Evolutionary conservation across 139 green algal species (phyloP).

Genomic region (Chlorella ohadii): DNA sequence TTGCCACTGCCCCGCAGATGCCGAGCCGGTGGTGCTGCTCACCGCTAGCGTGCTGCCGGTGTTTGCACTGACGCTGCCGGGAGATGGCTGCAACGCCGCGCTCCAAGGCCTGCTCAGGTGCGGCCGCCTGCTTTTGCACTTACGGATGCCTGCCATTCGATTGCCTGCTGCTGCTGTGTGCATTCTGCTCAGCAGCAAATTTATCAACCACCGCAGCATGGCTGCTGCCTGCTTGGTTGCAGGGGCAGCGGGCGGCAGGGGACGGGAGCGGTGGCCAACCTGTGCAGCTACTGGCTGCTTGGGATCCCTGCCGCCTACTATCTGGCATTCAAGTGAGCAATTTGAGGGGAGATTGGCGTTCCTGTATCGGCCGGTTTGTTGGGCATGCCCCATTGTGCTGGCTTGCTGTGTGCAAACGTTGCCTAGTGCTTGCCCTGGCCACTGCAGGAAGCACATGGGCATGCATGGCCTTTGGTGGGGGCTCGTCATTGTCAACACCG

Average conservation of each 20-base stretch:
- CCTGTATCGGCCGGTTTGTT: background rate
- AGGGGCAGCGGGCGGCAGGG: conserved; percentile 8
- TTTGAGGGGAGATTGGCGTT: no score
- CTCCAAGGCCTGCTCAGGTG: conserved; percentile 42
- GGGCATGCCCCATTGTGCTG: no score
- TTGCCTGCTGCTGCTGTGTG: background rate
- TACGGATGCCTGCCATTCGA: no score
- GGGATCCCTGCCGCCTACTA: conserved; percentile 59
- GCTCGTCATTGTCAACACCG: conserved; percentile 40
- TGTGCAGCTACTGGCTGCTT: conserved; percentile 53
- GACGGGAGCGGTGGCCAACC: conserved; percentile 35
- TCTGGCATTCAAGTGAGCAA: conserved; percentile 54
- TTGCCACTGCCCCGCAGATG: background rate
- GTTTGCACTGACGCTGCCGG: conserved; percentile 35
- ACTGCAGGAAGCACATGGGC: conserved; percentile 32
- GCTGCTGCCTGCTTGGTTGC: no score
- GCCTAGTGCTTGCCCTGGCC: background rate
- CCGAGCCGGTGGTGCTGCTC: conserved; percentile 20
- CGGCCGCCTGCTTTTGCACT: background rate
- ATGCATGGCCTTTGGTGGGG: conserved; percentile 63
- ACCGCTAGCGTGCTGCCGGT: conserved; percentile 39
- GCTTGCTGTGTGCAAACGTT: no score
- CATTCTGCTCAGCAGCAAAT: background rate
- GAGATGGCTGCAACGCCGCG: conserved; percentile 62
- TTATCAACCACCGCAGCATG: no score